Base-by-base conservation (phyloP, 2,329 filamentous ascomycete species). In the Aspergillus transmontanensis region DNA sequence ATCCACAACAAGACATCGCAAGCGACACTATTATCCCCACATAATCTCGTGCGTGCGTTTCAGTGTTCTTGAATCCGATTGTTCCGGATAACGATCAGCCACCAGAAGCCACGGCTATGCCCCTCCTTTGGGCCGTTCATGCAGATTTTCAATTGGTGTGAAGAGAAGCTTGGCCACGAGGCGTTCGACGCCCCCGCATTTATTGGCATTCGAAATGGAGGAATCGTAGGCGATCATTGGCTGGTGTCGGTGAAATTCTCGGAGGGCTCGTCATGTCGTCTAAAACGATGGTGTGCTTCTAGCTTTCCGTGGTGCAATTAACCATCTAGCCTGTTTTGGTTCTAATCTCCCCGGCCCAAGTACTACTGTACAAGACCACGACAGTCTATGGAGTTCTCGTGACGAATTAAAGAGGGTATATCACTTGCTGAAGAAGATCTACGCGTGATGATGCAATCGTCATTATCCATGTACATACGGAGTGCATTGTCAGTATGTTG, bases 221-320 rank as follows among this genome's bases (percentile, higher is more conserved):
- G 19, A 12, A 32, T 32, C 10, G 3, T 1, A 12, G 6, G 56
- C 50, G 43, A 57, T 63, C 50, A 48, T 69, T 67, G 69, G 69
- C 56, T 68, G 68, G 66, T 64, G 50, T 66, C 68, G 69, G 69
- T 65, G 69, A 71, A 71, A 69, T 69, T 71, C 57, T 71, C 69
- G 69, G 69, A 64, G 63, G 57, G 46, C 26, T 39, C 46, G 23
- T 51, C 11, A n/a, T 51, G 26, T 28, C 46, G 46, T 57, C 19
- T 32, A 30, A 30, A 30, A 60, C 61, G 68, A 71, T 71, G 69
- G 68, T 68, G 69, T 71, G 69, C 69, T 71, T 66, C 64, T 60
- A 61, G 63, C 56, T 56, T 50, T 34, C 53, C 51, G 36, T 71
- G 64, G 64, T 71, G 69, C 63, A 58, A 71, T 71, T 12, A 2